Conservation (phyloP, 2,329 filamentous ascomycete species). For the Aspergillaceae sp. region DNA sequence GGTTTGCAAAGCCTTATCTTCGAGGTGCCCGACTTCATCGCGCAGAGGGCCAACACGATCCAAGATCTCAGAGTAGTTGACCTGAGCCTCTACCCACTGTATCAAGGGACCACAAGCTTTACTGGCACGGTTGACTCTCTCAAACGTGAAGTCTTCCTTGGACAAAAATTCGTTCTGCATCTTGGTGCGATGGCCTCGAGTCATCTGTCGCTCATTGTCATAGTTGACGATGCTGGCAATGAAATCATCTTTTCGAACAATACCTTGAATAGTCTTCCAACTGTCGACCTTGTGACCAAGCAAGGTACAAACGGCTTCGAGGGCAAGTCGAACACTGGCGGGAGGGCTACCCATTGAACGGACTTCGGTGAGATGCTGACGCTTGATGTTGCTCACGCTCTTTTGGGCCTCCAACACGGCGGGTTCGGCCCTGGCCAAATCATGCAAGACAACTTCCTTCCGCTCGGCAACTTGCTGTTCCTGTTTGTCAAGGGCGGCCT, state of each 20-base stretch:
- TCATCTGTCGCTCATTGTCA: slow-evolving; percentile 94
- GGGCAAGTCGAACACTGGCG: slow-evolving; percentile 76
- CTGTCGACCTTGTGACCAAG: slow-evolving; percentile 81
- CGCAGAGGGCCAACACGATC: slow-evolving; percentile 87
- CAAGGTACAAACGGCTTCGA: slow-evolving; percentile 93
- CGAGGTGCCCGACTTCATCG: slow-evolving; percentile 77
- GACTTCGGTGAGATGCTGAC: slow-evolving; percentile 93
- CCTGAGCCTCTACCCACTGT: slow-evolving; percentile 93
- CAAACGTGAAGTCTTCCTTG: slow-evolving; percentile 91
- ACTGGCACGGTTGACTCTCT: slow-evolving; percentile 90
- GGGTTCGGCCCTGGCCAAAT: slow-evolving; percentile 84
- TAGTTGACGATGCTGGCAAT: slow-evolving; percentile 97
- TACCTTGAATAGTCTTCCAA: slow-evolving; percentile 84
- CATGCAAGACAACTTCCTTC: slow-evolving; percentile 73
- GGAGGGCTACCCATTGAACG: slow-evolving; percentile 94
- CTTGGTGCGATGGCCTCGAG: slow-evolving; percentile 65
- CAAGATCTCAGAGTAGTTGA: slow-evolving; percentile 94
- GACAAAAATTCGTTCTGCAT: slow-evolving; percentile 91
- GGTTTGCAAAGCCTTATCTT: slow-evolving; percentile 81
- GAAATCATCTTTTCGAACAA: slow-evolving; percentile 89
- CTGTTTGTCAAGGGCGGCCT: slow-evolving; percentile 77
- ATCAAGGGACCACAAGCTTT: slow-evolving; percentile 95
- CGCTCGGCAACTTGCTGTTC: slow-evolving; percentile 78
- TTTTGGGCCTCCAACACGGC: slow-evolving; percentile 88
- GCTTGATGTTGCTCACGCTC: slow-evolving; percentile 97